phyloP scores from a whole-genome alignment of 257 asterid species.

The Datura wrightii region DNA sequence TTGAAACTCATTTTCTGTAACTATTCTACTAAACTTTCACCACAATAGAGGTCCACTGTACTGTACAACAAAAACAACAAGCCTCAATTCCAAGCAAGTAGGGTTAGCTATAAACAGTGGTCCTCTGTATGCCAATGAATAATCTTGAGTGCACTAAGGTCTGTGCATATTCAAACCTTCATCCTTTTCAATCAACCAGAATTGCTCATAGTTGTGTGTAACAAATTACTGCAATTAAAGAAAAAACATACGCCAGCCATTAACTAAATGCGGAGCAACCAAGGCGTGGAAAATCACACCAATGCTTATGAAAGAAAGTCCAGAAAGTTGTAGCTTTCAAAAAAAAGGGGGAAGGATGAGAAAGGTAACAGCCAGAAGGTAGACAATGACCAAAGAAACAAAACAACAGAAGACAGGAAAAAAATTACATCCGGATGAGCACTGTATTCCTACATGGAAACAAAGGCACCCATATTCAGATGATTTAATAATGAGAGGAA shows the following conservation, averaged over 20 bases:
- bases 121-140: neutral
- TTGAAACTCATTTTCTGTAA: constrained; percentile 54
- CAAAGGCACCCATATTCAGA: neutral
- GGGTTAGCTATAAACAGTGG: neutral
- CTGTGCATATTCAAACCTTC: constrained; percentile 19
- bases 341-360: neutral
- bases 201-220: neutral
- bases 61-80: neutral
- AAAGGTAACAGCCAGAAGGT: neutral
- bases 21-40: neutral
- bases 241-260: neutral
- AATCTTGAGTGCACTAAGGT: neutral
- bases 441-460: neutral
- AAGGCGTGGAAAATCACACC: neutral
- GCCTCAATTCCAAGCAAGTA: constrained; percentile 23
- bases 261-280: neutral
- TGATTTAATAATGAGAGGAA: neutral
- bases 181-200: neutral
- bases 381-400: neutral
- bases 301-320: neutral
- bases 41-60: constrained; percentile 16
- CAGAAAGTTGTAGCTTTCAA: neutral
- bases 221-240: constrained; percentile 12
- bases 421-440: neutral
- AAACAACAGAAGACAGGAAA: neutral